Base-by-base conservation (phyloP, 1,284 basidiomycete genomes). In the Ganoderma sinense region DNA sequence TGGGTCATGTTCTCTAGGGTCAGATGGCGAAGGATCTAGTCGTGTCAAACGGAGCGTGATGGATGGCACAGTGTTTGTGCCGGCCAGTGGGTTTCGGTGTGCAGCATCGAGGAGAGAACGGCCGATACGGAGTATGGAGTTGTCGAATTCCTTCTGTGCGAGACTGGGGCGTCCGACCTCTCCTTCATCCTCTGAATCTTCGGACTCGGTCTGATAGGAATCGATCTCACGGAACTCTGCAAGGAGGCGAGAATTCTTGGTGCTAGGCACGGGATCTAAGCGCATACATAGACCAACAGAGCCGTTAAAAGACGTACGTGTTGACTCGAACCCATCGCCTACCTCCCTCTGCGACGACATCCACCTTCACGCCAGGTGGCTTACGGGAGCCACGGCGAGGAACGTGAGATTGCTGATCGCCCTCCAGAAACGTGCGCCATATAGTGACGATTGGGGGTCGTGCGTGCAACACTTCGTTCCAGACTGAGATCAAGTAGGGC, bases 171-270 rank as follows among this genome's bases (percentile, higher is more conserved):
- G 69, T 4, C 72, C 66, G 10, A 74, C 71, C 7, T 80, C 78
- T 8, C 82, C 81, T n/a, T 85, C 83, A 0, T 79, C 81, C 4
- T 88, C 87, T n/a, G n/a, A n/a, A 39, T 86, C 84, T 8, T 88
- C 87, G 1, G 90, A 91, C 67, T 89, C 91, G 0, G 90, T 93
- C 43, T 91, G 75, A 78, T 94, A 95, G 1, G 93, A 94, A 74
- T 96, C 94, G 39, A 92, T 87, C 81, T 95, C 93, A 48, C 91
- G 87, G 73, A 95, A 92, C 78, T 95, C 94, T 39, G 91, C 86
- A 4, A 92, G 79, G 29, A 96, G 83, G n/a, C 92, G 88, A 0
- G 89, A 85, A 68, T 93, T 91, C 76, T 93, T 95, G 33, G 91
- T 89, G 10, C 94, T 96, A 14, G 74, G 6, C 4, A 60, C 64